phyloP scores from a whole-genome alignment of 108 stramenopile genomes.

The Cylindrotheca closterium region DNA sequence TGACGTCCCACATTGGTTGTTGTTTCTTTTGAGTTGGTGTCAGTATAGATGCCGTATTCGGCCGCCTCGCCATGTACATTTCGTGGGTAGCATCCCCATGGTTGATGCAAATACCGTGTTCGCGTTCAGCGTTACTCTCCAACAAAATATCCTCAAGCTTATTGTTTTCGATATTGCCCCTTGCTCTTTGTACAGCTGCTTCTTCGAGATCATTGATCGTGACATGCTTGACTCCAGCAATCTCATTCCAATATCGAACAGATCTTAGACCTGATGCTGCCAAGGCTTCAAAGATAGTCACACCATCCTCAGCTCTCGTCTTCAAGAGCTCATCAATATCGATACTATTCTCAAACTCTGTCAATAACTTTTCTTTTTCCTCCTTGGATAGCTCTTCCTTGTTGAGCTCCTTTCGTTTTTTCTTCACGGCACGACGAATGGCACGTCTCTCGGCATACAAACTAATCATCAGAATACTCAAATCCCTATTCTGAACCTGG shows the following conservation, averaged over 20 bases:
- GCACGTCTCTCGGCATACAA: slow-evolving; percentile 85
- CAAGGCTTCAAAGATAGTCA: slow-evolving; percentile 93
- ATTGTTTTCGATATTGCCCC: slow-evolving; percentile 79
- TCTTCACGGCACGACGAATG: slow-evolving; percentile 45
- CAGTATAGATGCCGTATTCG: slow-evolving; percentile 40
- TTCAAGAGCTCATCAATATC: neutral
- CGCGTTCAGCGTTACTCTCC: slow-evolving; percentile 66
- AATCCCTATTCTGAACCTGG: slow-evolving; percentile 97
- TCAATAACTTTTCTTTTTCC: slow-evolving; percentile 11
- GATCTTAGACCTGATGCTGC: slow-evolving; percentile 97
- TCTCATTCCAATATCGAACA: slow-evolving; percentile 94
- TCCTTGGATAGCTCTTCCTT: slow-evolving; percentile 27
- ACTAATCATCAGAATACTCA: slow-evolving; percentile 87
- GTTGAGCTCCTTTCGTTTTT: slow-evolving; percentile 52
- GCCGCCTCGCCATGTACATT: slow-evolving; percentile 70
- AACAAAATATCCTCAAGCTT: slow-evolving; percentile 61
- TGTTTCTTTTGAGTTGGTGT: slow-evolving; percentile 34
- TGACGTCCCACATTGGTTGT: slow-evolving; percentile 85
- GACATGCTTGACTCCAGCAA: slow-evolving; percentile 85
- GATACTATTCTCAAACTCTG: slow-evolving; percentile 15
- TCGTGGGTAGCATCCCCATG: slow-evolving; percentile 80
- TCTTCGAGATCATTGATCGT: slow-evolving; percentile 91
- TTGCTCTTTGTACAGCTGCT: slow-evolving; percentile 75
- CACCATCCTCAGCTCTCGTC: slow-evolving; percentile 43
- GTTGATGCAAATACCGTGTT: slow-evolving; percentile 63